Evolutionary conservation across 2,329 filamentous ascomycete species (phyloP).

Genomic region (Thelonectria discophora): DNA sequence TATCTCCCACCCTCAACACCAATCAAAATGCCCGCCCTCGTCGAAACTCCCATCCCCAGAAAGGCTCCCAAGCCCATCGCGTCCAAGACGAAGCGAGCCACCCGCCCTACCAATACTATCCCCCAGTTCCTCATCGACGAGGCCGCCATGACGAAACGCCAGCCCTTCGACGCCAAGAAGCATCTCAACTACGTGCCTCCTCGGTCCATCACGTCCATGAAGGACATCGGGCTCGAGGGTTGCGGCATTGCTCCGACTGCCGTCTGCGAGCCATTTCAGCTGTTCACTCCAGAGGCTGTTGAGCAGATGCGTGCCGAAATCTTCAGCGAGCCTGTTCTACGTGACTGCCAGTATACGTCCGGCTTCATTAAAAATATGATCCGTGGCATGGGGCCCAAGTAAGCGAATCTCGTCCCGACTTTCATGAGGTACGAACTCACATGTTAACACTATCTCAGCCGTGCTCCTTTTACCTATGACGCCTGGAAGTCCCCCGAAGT

Average conservation of each 20-base stretch:
- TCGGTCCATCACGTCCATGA: constrained; percentile 64
- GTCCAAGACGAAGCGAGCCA: constrained; percentile 27
- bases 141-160: constrained; percentile 1
- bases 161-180: constrained; percentile 59
- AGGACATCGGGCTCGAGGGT: constrained; percentile 65
- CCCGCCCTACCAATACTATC: constrained; percentile 14
- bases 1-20: no score
- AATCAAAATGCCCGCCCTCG: neutral
- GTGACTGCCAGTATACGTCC: constrained; percentile 62
- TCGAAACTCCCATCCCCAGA: neutral
- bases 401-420: constrained; percentile 42
- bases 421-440: neutral
- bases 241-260: constrained; percentile 68
- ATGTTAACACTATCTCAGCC: constrained; percentile 37
- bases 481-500: constrained; percentile 55
- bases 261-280: constrained; percentile 70
- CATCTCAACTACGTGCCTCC: constrained; percentile 63
- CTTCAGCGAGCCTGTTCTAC: constrained; percentile 62
- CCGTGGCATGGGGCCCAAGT: constrained; percentile 57
- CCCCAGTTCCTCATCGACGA: constrained; percentile 25
- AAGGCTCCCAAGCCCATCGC: constrained; percentile 22
- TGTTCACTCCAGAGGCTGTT: constrained; percentile 70
- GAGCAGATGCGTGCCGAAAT: constrained; percentile 69
- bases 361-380: constrained; percentile 62
- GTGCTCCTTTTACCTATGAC: constrained; percentile 69